Percentiles rank a stretch among this genome's conserved stretches.
phyloP scores from a whole-genome alignment of 768 basidiomycete genomes.

The Mycena polygramma region DNA sequence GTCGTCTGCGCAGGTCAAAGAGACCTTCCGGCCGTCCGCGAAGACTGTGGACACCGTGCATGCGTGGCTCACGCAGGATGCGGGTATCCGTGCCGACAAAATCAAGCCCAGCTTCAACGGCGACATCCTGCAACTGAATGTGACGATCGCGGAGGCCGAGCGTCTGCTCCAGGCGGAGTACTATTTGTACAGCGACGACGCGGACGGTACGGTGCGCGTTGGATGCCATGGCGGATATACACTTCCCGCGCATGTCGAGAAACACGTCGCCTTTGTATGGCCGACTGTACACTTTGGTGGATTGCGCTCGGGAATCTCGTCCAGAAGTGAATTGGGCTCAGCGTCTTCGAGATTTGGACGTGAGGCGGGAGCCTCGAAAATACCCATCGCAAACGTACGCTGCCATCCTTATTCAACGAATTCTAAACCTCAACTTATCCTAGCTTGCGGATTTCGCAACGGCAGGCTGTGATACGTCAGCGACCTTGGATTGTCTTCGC shows the following conservation, averaged over 20 bases:
- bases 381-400: slow-evolving; percentile 26
- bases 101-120: slow-evolving; percentile 10
- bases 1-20: slow-evolving; percentile 22
- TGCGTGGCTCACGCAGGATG: slow-evolving; percentile 12
- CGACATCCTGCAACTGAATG: slow-evolving; percentile 15
- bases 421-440: not conserved
- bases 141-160: slow-evolving; percentile 21
- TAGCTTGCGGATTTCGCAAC: slow-evolving; percentile 18
- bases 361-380: slow-evolving; percentile 25
- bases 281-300: slow-evolving; percentile 19
- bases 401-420: not conserved
- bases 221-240: slow-evolving; percentile 24
- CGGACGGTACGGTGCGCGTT: slow-evolving; percentile 8
- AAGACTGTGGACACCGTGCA: slow-evolving; percentile 17
- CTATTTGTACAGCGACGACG: slow-evolving; percentile 18
- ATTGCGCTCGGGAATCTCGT: slow-evolving; percentile 8
- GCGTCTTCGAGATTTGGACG: slow-evolving; percentile 17
- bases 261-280: slow-evolving; percentile 26
- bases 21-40: slow-evolving; percentile 20
- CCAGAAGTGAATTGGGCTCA: slow-evolving; percentile 14
- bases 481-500: slow-evolving; percentile 27
- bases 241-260: slow-evolving; percentile 18
- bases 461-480: slow-evolving; percentile 24
- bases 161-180: slow-evolving; percentile 18
- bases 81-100: slow-evolving; percentile 12